phyloP scores from a whole-genome alignment of 2,329 filamentous ascomycete genomes.

The Cercospora brassicicola region DNA sequence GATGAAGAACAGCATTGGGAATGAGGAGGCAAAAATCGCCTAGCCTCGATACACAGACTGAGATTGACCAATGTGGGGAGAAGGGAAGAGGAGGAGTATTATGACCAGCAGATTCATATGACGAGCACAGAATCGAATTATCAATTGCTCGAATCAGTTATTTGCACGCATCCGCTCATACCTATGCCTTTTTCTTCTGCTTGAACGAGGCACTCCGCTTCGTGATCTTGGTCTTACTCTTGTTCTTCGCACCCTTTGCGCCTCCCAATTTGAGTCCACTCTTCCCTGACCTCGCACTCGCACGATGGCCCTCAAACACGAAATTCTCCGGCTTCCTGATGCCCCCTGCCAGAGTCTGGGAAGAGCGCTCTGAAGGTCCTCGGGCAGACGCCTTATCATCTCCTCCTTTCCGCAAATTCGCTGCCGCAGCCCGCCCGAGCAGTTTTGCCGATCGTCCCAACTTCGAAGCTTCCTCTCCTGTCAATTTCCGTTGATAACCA shows the following conservation, averaged over 20 bases:
- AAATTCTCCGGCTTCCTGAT: constrained; percentile 66
- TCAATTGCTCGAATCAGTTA: neutral
- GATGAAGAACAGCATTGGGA: neutral
- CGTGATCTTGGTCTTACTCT: constrained; percentile 45
- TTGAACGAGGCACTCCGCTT: constrained; percentile 52
- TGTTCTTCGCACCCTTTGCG: constrained; percentile 50
- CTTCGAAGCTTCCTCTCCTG: constrained; percentile 67
- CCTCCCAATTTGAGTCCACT: constrained; percentile 62
- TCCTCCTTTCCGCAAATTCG: constrained; percentile 38
- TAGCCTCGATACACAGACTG: neutral
- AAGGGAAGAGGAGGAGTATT: neutral
- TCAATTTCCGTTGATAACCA: constrained; percentile 68
- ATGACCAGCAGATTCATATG: neutral
- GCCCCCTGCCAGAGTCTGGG: constrained; percentile 24
- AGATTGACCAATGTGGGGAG: neutral
- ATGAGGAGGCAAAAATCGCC: neutral
- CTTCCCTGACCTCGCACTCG: constrained; percentile 64
- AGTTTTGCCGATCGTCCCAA: constrained; percentile 74
- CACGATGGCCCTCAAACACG: constrained; percentile 79
- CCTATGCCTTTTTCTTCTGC: constrained; percentile 37
- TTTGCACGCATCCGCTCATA: neutral
- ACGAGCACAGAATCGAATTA: neutral
- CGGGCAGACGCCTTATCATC: constrained; percentile 8
- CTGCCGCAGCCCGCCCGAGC: constrained; percentile 67
- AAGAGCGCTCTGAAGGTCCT: neutral